Conservation (phyloP, 2,329 filamentous ascomycete species). For the Aspergillus tubingensis region DNA sequence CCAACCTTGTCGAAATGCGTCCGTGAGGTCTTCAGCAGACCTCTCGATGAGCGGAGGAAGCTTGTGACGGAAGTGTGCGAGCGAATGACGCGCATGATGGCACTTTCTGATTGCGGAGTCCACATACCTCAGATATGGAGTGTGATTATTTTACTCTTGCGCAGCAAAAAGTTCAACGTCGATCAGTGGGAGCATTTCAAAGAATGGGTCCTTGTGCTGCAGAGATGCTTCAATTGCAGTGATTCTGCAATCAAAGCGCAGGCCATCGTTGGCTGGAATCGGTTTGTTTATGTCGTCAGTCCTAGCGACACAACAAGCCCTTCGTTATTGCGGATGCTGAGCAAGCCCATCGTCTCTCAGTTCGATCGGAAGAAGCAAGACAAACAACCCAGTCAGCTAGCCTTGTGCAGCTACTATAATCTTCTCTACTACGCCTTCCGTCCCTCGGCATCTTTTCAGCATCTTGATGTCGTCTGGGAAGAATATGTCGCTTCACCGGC, state of each 20-base stretch:
- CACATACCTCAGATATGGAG: slow-evolving; percentile 89
- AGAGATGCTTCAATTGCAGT: slow-evolving; percentile 79
- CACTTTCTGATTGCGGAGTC: slow-evolving; percentile 58
- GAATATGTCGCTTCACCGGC: slow-evolving; percentile 69
- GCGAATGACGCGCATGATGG: slow-evolving; percentile 67
- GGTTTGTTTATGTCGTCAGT: slow-evolving; percentile 73
- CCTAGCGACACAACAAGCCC: slow-evolving; percentile 60
- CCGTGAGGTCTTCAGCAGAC: slow-evolving; percentile 53
- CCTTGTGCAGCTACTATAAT: slow-evolving; percentile 74
- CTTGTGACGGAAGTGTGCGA: slow-evolving; percentile 71
- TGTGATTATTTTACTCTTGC: slow-evolving; percentile 74
- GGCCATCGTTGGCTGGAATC: slow-evolving; percentile 83
- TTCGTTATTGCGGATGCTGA: slow-evolving; percentile 64
- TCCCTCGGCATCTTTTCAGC: slow-evolving; percentile 64
- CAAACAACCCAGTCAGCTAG: slow-evolving; percentile 56
- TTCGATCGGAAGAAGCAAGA: slow-evolving; percentile 65
- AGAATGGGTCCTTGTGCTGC: slow-evolving; percentile 75
- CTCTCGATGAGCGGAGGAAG: slow-evolving; percentile 55
- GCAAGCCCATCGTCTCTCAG: slow-evolving; percentile 68
- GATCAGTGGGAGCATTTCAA: slow-evolving; percentile 71
- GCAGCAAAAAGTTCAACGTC: slow-evolving; percentile 60
- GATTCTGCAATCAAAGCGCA: slow-evolving; percentile 71
- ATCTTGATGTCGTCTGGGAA: slow-evolving; percentile 78
- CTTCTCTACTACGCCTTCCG: slow-evolving; percentile 81
- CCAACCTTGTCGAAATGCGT: slow-evolving; percentile 67